Evolutionary conservation across 306 rosid genomes (phyloP).

Genomic region (Luffa acutangula): DNA sequence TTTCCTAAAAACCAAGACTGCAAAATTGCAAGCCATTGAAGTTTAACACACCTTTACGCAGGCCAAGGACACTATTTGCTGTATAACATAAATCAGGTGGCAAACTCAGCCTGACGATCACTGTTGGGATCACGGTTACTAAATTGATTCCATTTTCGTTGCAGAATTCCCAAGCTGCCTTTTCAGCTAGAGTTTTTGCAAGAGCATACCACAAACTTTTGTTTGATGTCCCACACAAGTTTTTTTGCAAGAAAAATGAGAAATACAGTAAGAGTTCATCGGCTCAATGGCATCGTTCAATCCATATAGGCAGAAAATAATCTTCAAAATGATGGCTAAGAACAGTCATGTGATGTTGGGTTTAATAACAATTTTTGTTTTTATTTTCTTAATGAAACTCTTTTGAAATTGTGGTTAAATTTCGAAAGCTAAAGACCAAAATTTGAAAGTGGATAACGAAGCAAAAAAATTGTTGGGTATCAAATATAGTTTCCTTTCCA

Average conservation of each 20-base stretch:
- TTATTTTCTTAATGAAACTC: neutral
- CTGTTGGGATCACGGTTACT: slow-evolving; percentile 56
- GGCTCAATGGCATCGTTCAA: neutral
- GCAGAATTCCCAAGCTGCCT: slow-evolving; percentile 83
- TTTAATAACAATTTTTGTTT: neutral
- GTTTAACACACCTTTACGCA: slow-evolving; percentile 43
- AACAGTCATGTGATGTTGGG: neutral
- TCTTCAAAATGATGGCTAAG: neutral
- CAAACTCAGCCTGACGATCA: slow-evolving; percentile 61
- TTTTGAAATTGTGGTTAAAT: neutral
- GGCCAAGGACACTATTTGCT: slow-evolving; percentile 66
- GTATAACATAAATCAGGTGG: slow-evolving; percentile 67
- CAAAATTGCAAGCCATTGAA: neutral
- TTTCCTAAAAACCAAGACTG: neutral
- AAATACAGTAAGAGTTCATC: neutral
- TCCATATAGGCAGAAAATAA: neutral
- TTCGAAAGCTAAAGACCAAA: neutral
- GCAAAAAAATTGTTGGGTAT: neutral
- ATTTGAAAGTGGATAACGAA: neutral
- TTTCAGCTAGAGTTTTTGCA: slow-evolving; percentile 72
- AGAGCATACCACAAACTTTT: slow-evolving; percentile 65
- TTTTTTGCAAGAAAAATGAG: neutral
- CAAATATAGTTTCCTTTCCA: neutral
- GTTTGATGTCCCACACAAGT: neutral
- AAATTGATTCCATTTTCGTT: slow-evolving; percentile 45